Base-by-base conservation (phyloP, 345 rosid species). In the Ceriops decandra region DNA sequence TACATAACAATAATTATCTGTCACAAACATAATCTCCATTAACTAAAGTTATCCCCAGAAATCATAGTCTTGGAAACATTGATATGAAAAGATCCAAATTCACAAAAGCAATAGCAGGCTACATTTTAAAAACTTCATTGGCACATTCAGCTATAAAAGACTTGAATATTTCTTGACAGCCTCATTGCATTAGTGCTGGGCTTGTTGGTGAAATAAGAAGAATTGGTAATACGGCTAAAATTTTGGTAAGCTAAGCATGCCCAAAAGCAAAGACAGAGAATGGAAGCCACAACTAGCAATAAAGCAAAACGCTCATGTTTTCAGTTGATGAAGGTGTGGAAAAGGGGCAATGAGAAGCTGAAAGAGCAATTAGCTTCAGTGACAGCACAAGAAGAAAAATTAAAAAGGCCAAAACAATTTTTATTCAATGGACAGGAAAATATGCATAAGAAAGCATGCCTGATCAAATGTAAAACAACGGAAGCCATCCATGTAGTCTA, bases 401-500 rank as follows among this genome's bases (percentile, higher is more conserved):
- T 32, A 26, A 26, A 51, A 21, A 54, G 28, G 10, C 8, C 31
- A 46, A 28, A 11, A 27, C 42, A 64, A 36, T 42, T 26, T 53
- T 26, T 32, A 22, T 22, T 49, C 36, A 57, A 58, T 54, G n/a
- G 16, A 52, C 42, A 15, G 11, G 17, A 46, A 22, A 56, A 56
- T 21, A 71, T 27, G 19, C 57, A 24, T 17, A 36, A 49, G 61
- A n/a, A 52, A 59, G 70, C 86, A 73, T 83, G 77, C 98, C 96
- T 87, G 72, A 81, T 90, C 89, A 60, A 93, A 87, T 74, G 98
- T 93, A 81, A 93, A 93, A 87, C 97, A 93, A 57, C 98, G 87
- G 76, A 90, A 93, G 10, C 93, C 92, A 74, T 93, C 98, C 98
- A 93, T 93, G 82, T 93, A 93, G 77, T 93, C 98, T 73, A 93